A percentile compares a stretch with the other conserved stretches of the same genome.
Evolutionary conservation across 306 rosid species (phyloP).

Genomic region (Purshia tridentata): DNA sequence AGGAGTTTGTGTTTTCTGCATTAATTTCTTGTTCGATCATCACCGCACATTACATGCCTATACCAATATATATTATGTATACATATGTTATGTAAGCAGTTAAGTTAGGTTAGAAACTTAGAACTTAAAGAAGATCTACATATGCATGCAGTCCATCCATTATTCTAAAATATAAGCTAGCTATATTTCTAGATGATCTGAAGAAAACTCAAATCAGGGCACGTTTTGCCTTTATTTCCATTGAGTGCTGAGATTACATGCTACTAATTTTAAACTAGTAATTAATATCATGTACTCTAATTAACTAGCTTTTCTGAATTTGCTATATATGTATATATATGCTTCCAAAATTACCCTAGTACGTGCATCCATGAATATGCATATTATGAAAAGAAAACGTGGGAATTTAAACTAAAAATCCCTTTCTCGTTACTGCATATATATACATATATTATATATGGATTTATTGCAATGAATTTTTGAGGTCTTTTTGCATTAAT

Average conservation of each 20-base stretch:
- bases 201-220: slow-evolving; percentile 12
- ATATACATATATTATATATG: too few relatives aligned
- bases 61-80: too few relatives aligned
- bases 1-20: slow-evolving; percentile 13
- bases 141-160: background rate
- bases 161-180: background rate
- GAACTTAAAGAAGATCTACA: background rate
- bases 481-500: background rate
- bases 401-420: background rate
- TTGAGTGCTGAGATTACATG: slow-evolving; percentile 19
- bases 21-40: background rate
- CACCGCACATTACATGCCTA: background rate
- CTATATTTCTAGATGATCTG: background rate
- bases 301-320: too few relatives aligned
- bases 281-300: background rate
- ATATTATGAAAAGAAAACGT: background rate
- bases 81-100: slow-evolving; percentile 1
- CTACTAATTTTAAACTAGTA: background rate
- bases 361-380: background rate
- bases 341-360: background rate
- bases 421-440: too few relatives aligned
- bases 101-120: slow-evolving; percentile 40
- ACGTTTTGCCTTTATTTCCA: slow-evolving; percentile 18
- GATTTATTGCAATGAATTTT: background rate
- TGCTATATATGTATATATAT: background rate